Conservation (phyloP, 805 yeast genomes). For the Hanseniaspora valbyensis region DNA sequence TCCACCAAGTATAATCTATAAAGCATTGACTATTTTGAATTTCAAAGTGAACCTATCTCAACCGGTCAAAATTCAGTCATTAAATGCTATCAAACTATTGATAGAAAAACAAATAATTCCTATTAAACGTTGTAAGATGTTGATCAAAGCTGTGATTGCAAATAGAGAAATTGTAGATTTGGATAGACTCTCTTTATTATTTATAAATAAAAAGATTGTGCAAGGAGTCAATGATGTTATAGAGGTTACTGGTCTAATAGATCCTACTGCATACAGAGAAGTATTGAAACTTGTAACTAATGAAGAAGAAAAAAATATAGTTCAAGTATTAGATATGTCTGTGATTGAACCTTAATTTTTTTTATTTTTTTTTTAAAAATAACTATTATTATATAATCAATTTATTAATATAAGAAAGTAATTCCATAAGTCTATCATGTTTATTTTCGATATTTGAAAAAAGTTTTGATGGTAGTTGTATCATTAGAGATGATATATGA, state of each 20-base stretch:
- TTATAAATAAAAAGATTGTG: conserved; percentile 36
- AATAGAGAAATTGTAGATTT: conserved; percentile 35
- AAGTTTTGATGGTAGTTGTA: conserved; percentile 23
- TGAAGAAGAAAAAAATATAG: conserved; percentile 43
- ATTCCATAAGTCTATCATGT: conserved; percentile 18
- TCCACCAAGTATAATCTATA: conserved; percentile 89
- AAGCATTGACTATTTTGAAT: conserved; percentile 65
- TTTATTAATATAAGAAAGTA: conserved; percentile 18
- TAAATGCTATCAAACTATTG: conserved; percentile 76
- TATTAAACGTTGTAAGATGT: conserved; percentile 89
- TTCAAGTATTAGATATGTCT: conserved; percentile 83
- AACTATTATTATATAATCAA: background rate
- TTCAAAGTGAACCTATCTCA: conserved; percentile 65
- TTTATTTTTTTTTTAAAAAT: conserved; percentile 10
- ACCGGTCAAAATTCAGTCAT: conserved; percentile 76
- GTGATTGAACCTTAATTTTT: conserved; percentile 54
- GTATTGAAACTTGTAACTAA: conserved; percentile 51
- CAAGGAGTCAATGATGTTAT: conserved; percentile 42
- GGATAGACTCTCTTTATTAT: conserved; percentile 34
- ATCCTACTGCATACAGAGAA: conserved; percentile 71
- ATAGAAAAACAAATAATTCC: conserved; percentile 77
- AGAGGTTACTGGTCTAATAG: conserved; percentile 49
- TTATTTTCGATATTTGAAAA: conserved; percentile 17
- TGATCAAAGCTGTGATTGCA: conserved; percentile 53
- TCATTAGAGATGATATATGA: background rate